These are phyloP conservation scores for Solanum acaule DNA, from an alignment of 257 asterid genomes.

Conservation along the genomic window DNA sequence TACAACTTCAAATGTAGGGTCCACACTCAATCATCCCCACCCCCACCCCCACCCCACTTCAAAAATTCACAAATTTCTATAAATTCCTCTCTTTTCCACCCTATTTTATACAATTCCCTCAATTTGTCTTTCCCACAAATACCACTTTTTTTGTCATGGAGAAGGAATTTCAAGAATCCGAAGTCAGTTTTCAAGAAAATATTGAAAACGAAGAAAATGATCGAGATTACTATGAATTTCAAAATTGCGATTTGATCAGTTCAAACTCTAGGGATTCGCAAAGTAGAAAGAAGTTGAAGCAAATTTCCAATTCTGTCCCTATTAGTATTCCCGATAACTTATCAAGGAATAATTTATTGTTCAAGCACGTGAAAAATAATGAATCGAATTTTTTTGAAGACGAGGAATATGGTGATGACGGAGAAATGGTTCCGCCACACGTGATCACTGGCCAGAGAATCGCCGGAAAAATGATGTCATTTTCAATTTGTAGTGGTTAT, in stretches of 20 bases:
- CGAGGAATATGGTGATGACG: not conserved
- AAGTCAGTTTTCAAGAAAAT: not conserved
- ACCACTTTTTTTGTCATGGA: not conserved
- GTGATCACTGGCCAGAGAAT: conserved; percentile 58
- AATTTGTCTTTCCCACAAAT: not conserved
- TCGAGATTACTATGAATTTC: not conserved
- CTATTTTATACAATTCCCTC: not conserved
- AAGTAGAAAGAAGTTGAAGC: not conserved
- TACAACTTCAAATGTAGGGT: not conserved
- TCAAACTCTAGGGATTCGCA: not conserved
- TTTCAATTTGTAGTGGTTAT: conserved; percentile 70
- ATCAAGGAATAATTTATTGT: not conserved
- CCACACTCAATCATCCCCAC: not conserved
- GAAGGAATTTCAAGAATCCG: conserved; percentile 8
- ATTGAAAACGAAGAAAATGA: not conserved
- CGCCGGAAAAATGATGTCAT: conserved; percentile 60
- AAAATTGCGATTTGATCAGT: not conserved
- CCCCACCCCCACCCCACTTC: not conserved
- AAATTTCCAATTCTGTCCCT: not conserved
- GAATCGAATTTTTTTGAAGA: not conserved
- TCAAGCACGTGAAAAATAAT: not conserved
- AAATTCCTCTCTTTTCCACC: not conserved
- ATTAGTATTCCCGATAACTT: not conserved
- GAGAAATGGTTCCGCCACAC: conserved; percentile 80
- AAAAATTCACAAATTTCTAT: not conserved